Percentiles rank a stretch among this genome's conserved stretches.
These are phyloP conservation scores for Lasiodiplodia theobromae DNA, from an alignment of 2,329 filamentous ascomycete species.

Conservation along the genomic window DNA sequence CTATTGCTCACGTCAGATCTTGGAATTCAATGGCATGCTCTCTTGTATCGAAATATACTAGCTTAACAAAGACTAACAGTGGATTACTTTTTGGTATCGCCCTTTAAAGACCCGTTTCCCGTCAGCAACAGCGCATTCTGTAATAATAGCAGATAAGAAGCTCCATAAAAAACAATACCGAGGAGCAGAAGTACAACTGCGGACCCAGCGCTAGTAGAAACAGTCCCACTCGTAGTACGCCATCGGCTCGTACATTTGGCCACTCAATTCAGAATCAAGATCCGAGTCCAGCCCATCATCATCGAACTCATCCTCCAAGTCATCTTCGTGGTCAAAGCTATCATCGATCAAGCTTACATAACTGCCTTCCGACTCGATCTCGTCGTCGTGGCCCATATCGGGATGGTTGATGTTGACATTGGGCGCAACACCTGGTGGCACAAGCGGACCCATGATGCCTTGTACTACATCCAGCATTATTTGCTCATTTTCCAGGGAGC, in stretches of 20 bases:
- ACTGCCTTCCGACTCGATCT: neutral
- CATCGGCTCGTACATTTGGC: neutral
- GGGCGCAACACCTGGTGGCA: no score
- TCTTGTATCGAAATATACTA: neutral
- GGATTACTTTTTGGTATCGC: neutral
- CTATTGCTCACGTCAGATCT: neutral
- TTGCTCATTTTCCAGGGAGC: no score
- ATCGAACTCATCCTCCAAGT: neutral
- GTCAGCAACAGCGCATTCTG: neutral
- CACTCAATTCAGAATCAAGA: neutral
- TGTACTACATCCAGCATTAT: no score
- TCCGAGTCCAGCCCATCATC: neutral
- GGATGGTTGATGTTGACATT: no score
- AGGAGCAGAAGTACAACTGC: neutral
- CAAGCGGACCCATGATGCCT: no score
- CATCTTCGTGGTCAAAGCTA: neutral
- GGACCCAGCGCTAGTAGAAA: neutral
- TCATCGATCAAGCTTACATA: neutral
- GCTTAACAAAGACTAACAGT: neutral
- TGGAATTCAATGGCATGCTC: neutral
- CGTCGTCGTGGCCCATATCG: neutral
- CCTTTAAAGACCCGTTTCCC: neutral
- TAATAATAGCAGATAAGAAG: neutral
- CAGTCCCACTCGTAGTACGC: slow-evolving; percentile 14
- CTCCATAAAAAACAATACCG: neutral